Percentiles rank a stretch among this genome's conserved stretches.
Conservation (phyloP, 2,329 filamentous ascomycete genomes). For the Botryotinia globosa region DNA sequence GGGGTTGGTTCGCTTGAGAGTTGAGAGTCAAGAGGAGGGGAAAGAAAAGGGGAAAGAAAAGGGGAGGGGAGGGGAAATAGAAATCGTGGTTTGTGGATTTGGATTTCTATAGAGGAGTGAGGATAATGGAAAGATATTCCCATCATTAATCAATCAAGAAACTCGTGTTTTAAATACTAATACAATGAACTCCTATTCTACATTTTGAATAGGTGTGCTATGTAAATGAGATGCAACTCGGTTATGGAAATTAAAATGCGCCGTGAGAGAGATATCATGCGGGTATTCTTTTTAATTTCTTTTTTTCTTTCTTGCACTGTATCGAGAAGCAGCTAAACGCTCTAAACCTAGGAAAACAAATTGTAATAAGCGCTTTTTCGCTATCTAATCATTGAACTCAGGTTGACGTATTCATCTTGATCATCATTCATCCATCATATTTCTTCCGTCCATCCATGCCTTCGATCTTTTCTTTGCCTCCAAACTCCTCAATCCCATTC, state of each 20-base stretch:
- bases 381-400: not conserved
- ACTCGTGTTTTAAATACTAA: no score
- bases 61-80: not conserved
- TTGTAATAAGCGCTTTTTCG: not conserved
- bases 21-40: not conserved
- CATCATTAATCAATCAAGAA: no score
- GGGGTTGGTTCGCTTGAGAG: not conserved
- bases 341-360: not conserved
- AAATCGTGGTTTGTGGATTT: not conserved
- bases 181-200: not conserved
- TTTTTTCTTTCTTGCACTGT: not conserved
- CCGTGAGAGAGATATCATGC: not conserved
- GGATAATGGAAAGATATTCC: not conserved
- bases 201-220: not conserved
- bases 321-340: not conserved
- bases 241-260: not conserved
- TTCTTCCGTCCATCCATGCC: not conserved
- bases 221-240: not conserved
- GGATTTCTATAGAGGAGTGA: not conserved
- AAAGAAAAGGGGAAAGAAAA: not conserved
- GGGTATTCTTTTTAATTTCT: not conserved
- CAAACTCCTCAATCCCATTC: constrained; percentile 20
- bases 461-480: not conserved
- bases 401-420: constrained; percentile 14
- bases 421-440: constrained; percentile 18